Evolutionary conservation across 2,329 filamentous ascomycete species (phyloP), one percentile per base, ranked within the genome.

Genomic region (Cercospora sesami): DNA sequence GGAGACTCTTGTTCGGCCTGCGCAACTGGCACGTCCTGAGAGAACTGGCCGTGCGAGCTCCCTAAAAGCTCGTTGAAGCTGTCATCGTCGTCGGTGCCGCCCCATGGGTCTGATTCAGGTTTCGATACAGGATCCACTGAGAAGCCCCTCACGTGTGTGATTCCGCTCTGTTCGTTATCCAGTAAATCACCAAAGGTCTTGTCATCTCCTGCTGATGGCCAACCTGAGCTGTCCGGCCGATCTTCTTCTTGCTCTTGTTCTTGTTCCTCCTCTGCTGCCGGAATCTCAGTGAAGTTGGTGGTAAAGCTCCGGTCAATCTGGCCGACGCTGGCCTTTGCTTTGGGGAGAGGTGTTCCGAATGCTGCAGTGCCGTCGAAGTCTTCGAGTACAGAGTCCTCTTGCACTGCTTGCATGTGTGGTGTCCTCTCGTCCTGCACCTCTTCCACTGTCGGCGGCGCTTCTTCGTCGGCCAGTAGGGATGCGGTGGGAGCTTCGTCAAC

Each of bases 391-490:
- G 66, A 69, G 14, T 67, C 68, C 45, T 68, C 69, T 60, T 64
- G 62, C 23, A 65, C 66, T 18, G 60, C 64, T 16, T 66, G 64
- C 68, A 67, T 65, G 16, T 64, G 45, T 16, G 64, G 61, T 18
- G 66, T 55, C 36, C 58, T 62, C 23, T 69, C 23, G 6, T 66
- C 28, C 21, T 45, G 31, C 30, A 63, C 51, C 31, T 73, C 67
- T 12, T 65, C 58, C 30, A 70, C 68, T 1, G 76, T 76, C 5
- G 80, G 77, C 23, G 71, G 64, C 14, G 69, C 69, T 60, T 80
- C 79, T 14, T 80, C 74, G 64, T 83, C 79, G 14, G 78, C 74
- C 53, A 84, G 75, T 45, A 84, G 71, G 4, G 82, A 80, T 10
- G 76, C 79, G 33, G 77, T 74, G 12, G 75, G 78, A 63, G 80